Percentiles rank a stretch among this genome's conserved stretches.
Evolutionary conservation across 2,329 filamentous ascomycete genomes (phyloP).

Genomic region (Aureobasidium namibiae): DNA sequence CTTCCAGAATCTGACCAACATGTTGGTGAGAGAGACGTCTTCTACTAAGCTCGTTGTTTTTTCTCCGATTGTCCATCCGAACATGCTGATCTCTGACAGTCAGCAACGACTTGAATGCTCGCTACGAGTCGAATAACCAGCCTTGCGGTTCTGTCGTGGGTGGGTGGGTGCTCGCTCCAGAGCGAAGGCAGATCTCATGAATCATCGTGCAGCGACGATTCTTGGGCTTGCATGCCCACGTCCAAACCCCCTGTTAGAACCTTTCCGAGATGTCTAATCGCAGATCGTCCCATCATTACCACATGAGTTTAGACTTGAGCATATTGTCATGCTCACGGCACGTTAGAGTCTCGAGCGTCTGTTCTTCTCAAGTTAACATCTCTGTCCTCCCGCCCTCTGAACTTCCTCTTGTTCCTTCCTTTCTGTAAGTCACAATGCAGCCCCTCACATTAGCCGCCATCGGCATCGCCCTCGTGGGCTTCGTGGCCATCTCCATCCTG

Average conservation of each 20-base stretch:
- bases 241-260: slow-evolving; percentile 1
- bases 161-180: background rate
- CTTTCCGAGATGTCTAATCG: slow-evolving; percentile 1
- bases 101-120: background rate
- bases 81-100: background rate
- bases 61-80: background rate
- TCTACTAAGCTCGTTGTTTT: background rate
- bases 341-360: slow-evolving; percentile 1
- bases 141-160: background rate
- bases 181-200: slow-evolving; percentile 6
- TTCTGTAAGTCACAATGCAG: slow-evolving; percentile 28
- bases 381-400: slow-evolving; percentile 1
- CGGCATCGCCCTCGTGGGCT: slow-evolving; percentile 30
- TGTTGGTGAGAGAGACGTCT: background rate
- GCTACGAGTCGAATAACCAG: background rate
- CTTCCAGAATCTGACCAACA: slow-evolving; percentile 5
- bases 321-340: slow-evolving; percentile 11
- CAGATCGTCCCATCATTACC: slow-evolving; percentile 7
- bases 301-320: slow-evolving; percentile 3
- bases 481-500: slow-evolving; percentile 27
- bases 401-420: background rate
- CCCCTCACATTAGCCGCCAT: slow-evolving; percentile 30
- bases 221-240: slow-evolving; percentile 7
- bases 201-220: slow-evolving; percentile 12
- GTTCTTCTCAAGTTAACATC: slow-evolving; percentile 8